Evolutionary conservation across 768 basidiomycete species (phyloP).

Genomic region (Tremella mesenterica): DNA sequence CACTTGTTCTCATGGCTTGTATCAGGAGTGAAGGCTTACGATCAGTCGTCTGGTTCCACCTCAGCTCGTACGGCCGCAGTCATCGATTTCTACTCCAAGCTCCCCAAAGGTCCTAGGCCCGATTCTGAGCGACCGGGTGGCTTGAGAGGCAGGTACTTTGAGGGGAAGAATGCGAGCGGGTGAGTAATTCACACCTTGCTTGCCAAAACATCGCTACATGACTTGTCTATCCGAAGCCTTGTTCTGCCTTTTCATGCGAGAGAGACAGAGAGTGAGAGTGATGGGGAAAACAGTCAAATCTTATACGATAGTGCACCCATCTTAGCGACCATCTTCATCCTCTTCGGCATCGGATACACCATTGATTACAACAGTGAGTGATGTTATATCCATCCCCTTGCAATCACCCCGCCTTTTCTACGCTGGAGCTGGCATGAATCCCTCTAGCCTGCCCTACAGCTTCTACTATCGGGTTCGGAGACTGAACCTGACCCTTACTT

Average conservation of each 20-base stretch:
- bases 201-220: too few species aligned
- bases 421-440: too few species aligned
- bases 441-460: too few species aligned
- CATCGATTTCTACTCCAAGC: conserved; percentile 91
- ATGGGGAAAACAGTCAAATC: too few species aligned
- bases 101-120: conserved; percentile 78
- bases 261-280: neutral
- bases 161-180: conserved; percentile 66
- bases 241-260: neutral
- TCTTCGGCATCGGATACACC: conserved; percentile 44
- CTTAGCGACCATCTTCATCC: conserved; percentile 38
- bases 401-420: too few species aligned
- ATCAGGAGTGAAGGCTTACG: neutral
- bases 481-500: too few species aligned
- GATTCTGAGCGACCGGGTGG: conserved; percentile 53
- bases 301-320: conserved; percentile 23
- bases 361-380: conserved; percentile 45
- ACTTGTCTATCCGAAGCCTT: too few species aligned
- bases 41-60: conserved; percentile 63
- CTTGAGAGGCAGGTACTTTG: conserved; percentile 70
- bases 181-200: conserved; percentile 25
- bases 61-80: conserved; percentile 73
- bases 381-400: conserved; percentile 5
- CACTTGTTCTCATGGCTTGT: neutral
- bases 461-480: too few species aligned